phyloP scores from a whole-genome alignment of 352 stramenopile species.

The Pythium myriotylum region DNA sequence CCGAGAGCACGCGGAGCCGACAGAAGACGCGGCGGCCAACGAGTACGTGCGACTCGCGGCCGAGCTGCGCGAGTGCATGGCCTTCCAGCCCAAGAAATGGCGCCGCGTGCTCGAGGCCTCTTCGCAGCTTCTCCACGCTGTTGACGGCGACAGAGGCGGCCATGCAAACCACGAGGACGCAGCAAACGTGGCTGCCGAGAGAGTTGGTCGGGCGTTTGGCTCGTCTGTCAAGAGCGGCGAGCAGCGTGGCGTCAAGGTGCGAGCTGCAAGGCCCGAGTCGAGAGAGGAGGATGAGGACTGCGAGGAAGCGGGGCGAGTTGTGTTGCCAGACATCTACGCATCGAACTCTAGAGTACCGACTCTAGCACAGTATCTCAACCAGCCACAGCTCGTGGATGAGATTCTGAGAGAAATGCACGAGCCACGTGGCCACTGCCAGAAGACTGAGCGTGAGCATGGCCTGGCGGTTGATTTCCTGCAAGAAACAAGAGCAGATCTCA shows the following conservation, averaged over 20 bases:
- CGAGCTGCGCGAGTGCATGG: conserved; percentile 49
- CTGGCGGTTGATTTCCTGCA: not conserved
- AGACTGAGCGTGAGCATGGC: not conserved
- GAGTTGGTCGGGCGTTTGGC: no score
- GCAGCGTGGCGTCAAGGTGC: not conserved
- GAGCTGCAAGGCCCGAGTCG: conserved; percentile 19
- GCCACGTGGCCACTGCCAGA: not conserved
- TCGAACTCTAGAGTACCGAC: not conserved
- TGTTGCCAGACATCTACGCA: not conserved
- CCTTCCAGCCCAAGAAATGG: conserved; percentile 67
- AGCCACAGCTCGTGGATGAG: conserved; percentile 26
- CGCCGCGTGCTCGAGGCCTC: conserved; percentile 48
- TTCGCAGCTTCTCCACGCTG: conserved; percentile 23
- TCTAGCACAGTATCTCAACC: conserved; percentile 27
- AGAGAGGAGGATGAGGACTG: conserved; percentile 36
- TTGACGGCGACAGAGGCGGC: not conserved
- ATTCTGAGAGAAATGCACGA: conserved; percentile 21
- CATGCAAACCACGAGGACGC: not conserved
- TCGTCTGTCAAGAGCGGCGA: no score
- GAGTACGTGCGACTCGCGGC: conserved; percentile 53
- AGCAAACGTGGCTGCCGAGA: not conserved
- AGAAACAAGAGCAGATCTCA: not conserved
- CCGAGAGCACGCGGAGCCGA: not conserved
- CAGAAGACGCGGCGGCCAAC: conserved; percentile 10
- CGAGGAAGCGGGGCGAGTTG: not conserved